phyloP scores from a whole-genome alignment of 139 green algal genomes.

The Chlorella sp. region DNA sequence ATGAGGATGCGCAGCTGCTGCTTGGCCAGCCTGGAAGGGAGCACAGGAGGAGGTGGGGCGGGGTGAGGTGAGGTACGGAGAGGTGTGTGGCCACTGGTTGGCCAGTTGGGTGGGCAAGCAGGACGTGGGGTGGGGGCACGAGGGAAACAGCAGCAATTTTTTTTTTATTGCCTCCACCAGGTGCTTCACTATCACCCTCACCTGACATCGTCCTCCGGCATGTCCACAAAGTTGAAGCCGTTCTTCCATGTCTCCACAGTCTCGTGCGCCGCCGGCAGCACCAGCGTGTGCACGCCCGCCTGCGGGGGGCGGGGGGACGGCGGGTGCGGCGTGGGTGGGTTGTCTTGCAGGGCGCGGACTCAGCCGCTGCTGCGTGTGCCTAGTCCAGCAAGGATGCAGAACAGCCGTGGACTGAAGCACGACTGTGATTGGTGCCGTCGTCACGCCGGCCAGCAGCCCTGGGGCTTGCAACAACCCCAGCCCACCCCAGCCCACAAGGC shows the following conservation, averaged over 20 bases:
- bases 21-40: constrained; percentile 50
- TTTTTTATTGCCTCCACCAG: too few species aligned
- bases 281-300: constrained; percentile 61
- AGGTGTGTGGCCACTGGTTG: not conserved
- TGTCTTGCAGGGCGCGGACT: too few species aligned
- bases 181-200: not conserved
- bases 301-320: not conserved
- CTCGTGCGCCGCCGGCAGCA: constrained; percentile 62
- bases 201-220: constrained; percentile 57
- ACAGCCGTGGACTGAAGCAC: too few species aligned
- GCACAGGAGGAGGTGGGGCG: too few species aligned
- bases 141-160: too few species aligned
- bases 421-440: too few species aligned
- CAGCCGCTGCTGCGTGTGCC: too few species aligned
- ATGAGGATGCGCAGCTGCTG: constrained; percentile 81
- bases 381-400: too few species aligned
- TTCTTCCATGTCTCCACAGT: constrained; percentile 65
- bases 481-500: not conserved
- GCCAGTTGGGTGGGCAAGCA: not conserved
- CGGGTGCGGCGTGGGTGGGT: too few species aligned
- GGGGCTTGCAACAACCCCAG: not conserved
- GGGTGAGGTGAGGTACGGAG: not conserved
- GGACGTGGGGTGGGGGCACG: not conserved
- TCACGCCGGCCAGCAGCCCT: too few species aligned
- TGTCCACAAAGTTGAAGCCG: constrained; percentile 68